A percentile compares a stretch with the other conserved stretches of the same genome.
Evolutionary conservation across 2,329 filamentous ascomycete genomes (phyloP).

Genomic region (Diatrype stigma): DNA sequence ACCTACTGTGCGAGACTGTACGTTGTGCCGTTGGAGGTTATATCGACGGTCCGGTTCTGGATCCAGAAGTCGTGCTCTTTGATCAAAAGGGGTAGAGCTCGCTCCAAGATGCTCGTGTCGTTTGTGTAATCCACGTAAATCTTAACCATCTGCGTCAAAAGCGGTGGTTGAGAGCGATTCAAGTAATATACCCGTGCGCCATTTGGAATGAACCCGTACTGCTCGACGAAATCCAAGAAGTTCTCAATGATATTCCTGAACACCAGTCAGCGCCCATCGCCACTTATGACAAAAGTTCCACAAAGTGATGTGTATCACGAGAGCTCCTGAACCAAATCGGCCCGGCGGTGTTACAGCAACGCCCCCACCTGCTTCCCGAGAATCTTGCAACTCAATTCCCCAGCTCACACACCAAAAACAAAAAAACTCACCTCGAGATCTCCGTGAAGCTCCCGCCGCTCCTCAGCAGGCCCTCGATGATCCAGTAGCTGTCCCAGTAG

Average conservation of each 20-base stretch:
- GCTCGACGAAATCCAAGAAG: slow-evolving; percentile 62
- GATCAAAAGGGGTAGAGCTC: slow-evolving; percentile 58
- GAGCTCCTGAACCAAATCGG: not conserved
- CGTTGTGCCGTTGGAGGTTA: slow-evolving; percentile 41
- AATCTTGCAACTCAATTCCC: too few relatives aligned
- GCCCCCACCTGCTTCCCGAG: too few relatives aligned
- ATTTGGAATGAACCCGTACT: slow-evolving; percentile 64
- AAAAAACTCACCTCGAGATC: slow-evolving; percentile 43
- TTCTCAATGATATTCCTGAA: slow-evolving; percentile 62
- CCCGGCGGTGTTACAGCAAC: not conserved
- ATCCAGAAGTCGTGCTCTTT: slow-evolving; percentile 62
- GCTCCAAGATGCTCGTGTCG: slow-evolving; percentile 55
- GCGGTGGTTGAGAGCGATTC: slow-evolving; percentile 63
- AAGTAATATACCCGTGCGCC: slow-evolving; percentile 65
- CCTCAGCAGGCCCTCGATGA: slow-evolving; percentile 60
- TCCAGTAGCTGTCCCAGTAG: slow-evolving; percentile 70
- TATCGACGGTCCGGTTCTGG: slow-evolving; percentile 53
- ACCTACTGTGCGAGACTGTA: slow-evolving; percentile 54
- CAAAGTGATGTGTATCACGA: not conserved
- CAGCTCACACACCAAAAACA: too few relatives aligned
- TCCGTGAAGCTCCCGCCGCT: slow-evolving; percentile 60
- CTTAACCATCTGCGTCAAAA: slow-evolving; percentile 63
- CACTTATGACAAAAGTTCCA: too few relatives aligned
- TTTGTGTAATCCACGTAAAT: slow-evolving; percentile 61
- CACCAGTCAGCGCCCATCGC: too few relatives aligned